Base-by-base conservation (phyloP, 2,329 filamentous ascomycete species). In the Fusarium oligoseptatum region DNA sequence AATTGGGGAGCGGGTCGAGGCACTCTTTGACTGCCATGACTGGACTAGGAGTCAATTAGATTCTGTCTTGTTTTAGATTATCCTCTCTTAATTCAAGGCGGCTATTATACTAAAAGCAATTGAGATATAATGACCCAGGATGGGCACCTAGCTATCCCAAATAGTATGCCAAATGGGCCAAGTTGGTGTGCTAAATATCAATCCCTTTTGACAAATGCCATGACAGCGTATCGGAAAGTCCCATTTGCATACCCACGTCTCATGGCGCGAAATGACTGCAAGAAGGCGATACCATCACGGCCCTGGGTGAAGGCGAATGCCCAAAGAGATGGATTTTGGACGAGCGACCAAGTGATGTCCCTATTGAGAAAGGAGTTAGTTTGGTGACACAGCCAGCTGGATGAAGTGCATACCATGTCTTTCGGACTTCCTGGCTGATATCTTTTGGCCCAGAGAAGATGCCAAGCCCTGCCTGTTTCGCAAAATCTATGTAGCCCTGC, bases 251-350 rank as follows among this genome's bases (percentile, higher is more conserved):
- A 91, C 0, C 89, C 89, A 67, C 89, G 83, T 71, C 88, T 83
- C 89, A 91, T 91, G 8, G 89, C 89, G 17, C 89, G 84, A 81
- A 91, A 91, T 1, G 89, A 87, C 78, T 91, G 89, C 67, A 91
- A 80, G 73, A 91, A 91, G 5, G 89, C 88, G 48, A 91, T 85
- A 3, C 88, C 89, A 72, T 91, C 89, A 60, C 89, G 82, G 12
- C 89, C 89, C 75, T 91, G 89, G 24, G 88, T 87, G 48, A 91
- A 85, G 6, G 89, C 89, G 71, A 91, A 90, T 0, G 89, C 87
- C 89, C 89, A 91, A 9, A 91, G 84, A 3, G 88, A 86, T 1
- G 89, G 89, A 29, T 88, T 90, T 70, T 90, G 88, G 17, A 91
- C 85, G 11, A 91, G 82, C 9, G 85, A 84, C 89, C 89, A 91